Base-by-base conservation (phyloP, 306 rosid species). In the Vigna mungo region DNA sequence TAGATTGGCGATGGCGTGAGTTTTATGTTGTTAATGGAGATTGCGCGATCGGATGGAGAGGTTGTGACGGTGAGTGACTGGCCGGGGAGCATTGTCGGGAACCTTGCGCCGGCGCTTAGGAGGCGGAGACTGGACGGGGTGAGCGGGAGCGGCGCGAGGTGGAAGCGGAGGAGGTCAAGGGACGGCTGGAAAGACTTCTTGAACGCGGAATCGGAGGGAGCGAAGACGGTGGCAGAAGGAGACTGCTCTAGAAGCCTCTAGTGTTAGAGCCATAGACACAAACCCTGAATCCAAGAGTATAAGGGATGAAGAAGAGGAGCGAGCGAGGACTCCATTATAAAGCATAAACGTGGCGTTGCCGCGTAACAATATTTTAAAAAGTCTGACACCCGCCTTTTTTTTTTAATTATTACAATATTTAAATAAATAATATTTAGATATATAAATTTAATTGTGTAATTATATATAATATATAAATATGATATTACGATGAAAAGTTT, bases 141-240 rank as follows among this genome's bases (percentile, higher is more conserved):
- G 1, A 89, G 76, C 3, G 87, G 87, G 25, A 86, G 44, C 1
- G 91, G 90, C 12, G 78, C 77, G 75, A 88, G 71, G 85, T 94
- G 98, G 77, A 71, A 83, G 6, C 85, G 95, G 55, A 94, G 96
- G 37, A 92, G 90, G 44, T 92, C 80, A 64, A 89, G 88, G 12
- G 97, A 74, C 0, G 98, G 98, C 60, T 94, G 98, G 12, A 97
- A 97, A 2, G 80, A 64, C 36, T 64, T 83, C 43, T 51, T 58
- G 88, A 94, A 94, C 0, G 95, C 83, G 21, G 89, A 9, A 72
- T 94, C 97, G 10, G 94, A 75, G 1, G 96, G 96, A 13, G 96
- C 89, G 84, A 94, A 94, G 74, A 94, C 82, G 70, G 98, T 92
- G 85, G 87, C 85, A 5, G 91, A 86, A 56, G 89, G 80, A 9